Conservation (phyloP, 768 basidiomycete genomes). For the Daedalea quercina region DNA sequence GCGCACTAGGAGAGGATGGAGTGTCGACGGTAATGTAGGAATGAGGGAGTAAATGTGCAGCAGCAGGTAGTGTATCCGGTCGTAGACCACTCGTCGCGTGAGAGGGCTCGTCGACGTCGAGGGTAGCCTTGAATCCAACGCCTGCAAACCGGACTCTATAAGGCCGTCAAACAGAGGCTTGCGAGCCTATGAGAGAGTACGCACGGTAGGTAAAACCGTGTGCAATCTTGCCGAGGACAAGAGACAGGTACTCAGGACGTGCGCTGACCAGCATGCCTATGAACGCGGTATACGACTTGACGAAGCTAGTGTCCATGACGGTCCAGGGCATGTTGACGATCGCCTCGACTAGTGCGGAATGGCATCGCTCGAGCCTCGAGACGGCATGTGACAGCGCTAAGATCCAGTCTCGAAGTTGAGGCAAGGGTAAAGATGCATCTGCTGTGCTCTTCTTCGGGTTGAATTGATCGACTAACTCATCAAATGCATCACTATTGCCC, state of each 20-base stretch:
- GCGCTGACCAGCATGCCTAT: slow-evolving; percentile 89
- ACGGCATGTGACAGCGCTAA: slow-evolving; percentile 88
- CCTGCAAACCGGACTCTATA: slow-evolving; percentile 67
- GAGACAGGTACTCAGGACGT: slow-evolving; percentile 82
- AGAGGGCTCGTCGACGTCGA: slow-evolving; percentile 65
- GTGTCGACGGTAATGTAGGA: slow-evolving; percentile 83
- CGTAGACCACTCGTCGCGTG: slow-evolving; percentile 78
- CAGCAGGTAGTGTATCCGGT: slow-evolving; percentile 82
- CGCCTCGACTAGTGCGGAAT: slow-evolving; percentile 77
- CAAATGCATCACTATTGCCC: slow-evolving; percentile 72
- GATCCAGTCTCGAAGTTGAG: slow-evolving; percentile 74
- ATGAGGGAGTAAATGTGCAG: slow-evolving; percentile 82
- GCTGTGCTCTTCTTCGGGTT: slow-evolving; percentile 38
- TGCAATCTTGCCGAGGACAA: slow-evolving; percentile 76
- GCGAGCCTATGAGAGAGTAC: slow-evolving; percentile 24
- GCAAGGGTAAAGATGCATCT: slow-evolving; percentile 27
- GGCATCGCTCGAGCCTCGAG: slow-evolving; percentile 77
- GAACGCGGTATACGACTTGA: slow-evolving; percentile 84
- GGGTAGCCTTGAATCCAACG: slow-evolving; percentile 47
- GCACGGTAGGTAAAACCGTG: slow-evolving; percentile 86
- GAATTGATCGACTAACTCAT: slow-evolving; percentile 88
- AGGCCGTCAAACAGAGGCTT: slow-evolving; percentile 3
- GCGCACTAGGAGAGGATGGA: slow-evolving; percentile 77
- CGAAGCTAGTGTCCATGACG: slow-evolving; percentile 78
- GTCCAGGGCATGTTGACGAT: slow-evolving; percentile 89